phyloP scores from a whole-genome alignment of 345 rosid species.

The Boechera stricta region DNA sequence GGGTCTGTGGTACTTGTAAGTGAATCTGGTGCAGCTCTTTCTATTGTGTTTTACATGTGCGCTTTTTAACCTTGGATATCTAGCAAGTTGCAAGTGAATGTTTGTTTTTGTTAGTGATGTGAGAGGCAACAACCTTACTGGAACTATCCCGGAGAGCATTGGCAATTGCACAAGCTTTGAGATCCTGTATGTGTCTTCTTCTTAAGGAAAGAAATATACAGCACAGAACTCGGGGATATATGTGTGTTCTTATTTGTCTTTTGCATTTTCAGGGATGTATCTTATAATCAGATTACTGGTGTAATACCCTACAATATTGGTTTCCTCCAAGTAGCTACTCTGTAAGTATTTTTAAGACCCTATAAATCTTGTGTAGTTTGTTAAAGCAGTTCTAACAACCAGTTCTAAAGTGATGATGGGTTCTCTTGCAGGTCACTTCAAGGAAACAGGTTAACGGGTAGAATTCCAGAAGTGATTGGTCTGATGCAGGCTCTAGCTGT shows the following conservation, averaged over 20 bases:
- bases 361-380: not conserved
- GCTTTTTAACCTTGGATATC: not conserved
- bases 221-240: not conserved
- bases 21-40: not conserved
- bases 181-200: slow-evolving; percentile 70
- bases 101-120: slow-evolving; percentile 65
- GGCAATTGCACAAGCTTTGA: slow-evolving; percentile 98
- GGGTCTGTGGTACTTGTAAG: slow-evolving; percentile 98
- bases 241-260: not conserved
- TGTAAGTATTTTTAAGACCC: slow-evolving; percentile 53
- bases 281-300: slow-evolving; percentile 82
- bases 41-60: not conserved
- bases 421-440: slow-evolving; percentile 72
- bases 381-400: not conserved
- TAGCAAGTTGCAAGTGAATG: not conserved
- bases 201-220: too few species aligned
- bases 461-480: slow-evolving; percentile 89
- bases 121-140: slow-evolving; percentile 83
- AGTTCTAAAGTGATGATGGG: not conserved
- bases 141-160: slow-evolving; percentile 78
- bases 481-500: slow-evolving; percentile 98
- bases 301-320: slow-evolving; percentile 92
- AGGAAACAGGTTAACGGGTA: slow-evolving; percentile 78
- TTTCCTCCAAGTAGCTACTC: slow-evolving; percentile 94
- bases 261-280: slow-evolving; percentile 66